Conservation (phyloP, 2,329 filamentous ascomycete species). For the Fulvia fulva region DNA sequence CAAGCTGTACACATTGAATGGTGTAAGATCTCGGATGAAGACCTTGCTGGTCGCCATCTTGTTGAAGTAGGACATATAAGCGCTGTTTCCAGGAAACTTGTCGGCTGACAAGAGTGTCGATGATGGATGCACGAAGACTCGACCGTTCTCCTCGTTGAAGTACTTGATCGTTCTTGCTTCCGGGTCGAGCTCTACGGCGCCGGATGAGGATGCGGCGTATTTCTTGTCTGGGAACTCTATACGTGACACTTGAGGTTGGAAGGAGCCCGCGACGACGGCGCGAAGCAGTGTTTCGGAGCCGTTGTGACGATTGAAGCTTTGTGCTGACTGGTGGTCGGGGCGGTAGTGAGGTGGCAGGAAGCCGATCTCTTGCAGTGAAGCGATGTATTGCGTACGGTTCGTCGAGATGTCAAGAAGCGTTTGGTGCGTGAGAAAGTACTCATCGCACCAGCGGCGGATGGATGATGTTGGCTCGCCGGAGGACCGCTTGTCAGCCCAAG, state of each 20-base stretch:
- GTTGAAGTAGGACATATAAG: conserved; percentile 84
- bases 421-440: conserved; percentile 78
- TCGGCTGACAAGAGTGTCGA: conserved; percentile 83
- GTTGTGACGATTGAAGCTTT: conserved; percentile 47
- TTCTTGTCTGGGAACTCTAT: conserved; percentile 96
- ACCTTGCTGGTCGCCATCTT: conserved; percentile 91
- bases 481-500: conserved; percentile 68
- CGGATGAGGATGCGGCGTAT: conserved; percentile 80
- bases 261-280: conserved; percentile 48
- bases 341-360: conserved; percentile 53
- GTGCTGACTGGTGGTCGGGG: conserved; percentile 21
- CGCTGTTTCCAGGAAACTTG: conserved; percentile 67
- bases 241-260: conserved; percentile 77
- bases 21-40: conserved; percentile 86
- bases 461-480: conserved; percentile 56
- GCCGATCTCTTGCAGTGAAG: conserved; percentile 79
- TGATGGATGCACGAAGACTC: conserved; percentile 89
- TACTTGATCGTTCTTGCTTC: conserved; percentile 91
- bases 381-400: conserved; percentile 79
- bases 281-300: conserved; percentile 45
- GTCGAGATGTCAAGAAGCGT: conserved; percentile 85
- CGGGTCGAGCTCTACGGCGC: conserved; percentile 87
- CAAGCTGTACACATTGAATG: conserved; percentile 84
- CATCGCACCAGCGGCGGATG: conserved; percentile 72
- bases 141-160: conserved; percentile 75